These are phyloP conservation scores for Leishmania tarentolae DNA, from an alignment of 208 protist species.

Conservation along the genomic window DNA sequence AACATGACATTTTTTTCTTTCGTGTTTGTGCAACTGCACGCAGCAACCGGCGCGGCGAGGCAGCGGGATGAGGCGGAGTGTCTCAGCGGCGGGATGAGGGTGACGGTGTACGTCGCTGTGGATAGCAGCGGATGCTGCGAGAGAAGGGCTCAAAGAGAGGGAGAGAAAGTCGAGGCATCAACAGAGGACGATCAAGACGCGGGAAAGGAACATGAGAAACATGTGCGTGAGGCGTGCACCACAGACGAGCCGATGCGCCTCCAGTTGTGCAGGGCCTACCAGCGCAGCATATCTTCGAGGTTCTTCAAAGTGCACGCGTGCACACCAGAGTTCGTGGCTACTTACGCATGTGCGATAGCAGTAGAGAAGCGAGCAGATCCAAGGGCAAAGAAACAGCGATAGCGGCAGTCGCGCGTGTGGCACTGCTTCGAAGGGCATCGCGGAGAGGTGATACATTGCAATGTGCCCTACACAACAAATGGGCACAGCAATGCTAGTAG, in stretches of 20 bases:
- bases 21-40: not conserved
- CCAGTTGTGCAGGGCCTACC: not conserved
- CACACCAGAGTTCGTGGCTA: not conserved
- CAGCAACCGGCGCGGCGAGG: not conserved
- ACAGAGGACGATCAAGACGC: not conserved
- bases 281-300: not conserved
- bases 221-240: not conserved
- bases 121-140: not conserved
- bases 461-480: not conserved
- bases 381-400: not conserved
- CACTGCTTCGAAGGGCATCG: not conserved
- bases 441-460: not conserved
- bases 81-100: not conserved
- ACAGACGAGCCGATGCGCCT: not conserved
- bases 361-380: not conserved
- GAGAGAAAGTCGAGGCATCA: not conserved
- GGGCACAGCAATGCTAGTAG: not conserved
- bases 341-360: not conserved
- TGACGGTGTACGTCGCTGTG: not conserved
- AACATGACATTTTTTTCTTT: slow-evolving; percentile 35
- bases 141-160: not conserved
- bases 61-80: not conserved
- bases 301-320: not conserved
- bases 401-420: not conserved
- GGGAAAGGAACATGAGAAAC: not conserved